A percentile compares a stretch with the other conserved stretches of the same genome.
Evolutionary conservation across 1,284 basidiomycete species (phyloP).

Genomic region (Ganoderma resinaceum): DNA sequence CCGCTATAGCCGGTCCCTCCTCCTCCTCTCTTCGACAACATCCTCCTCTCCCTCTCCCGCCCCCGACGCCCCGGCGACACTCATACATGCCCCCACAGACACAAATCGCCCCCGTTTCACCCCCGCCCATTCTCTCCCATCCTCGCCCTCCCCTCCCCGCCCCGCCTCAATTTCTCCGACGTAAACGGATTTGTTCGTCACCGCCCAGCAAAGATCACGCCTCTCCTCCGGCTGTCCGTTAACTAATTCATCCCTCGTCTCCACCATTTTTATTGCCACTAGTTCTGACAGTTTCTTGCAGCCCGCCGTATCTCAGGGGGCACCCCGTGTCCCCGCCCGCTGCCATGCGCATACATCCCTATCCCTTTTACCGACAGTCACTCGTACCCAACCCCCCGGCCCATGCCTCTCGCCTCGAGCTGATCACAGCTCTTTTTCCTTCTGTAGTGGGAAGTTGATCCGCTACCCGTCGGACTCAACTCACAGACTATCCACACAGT

Average conservation of each 20-base stretch:
- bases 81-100: not conserved
- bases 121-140: not conserved
- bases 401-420: slow-evolving; percentile 9
- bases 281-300: slow-evolving; percentile 17
- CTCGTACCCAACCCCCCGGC: not conserved
- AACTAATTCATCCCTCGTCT: slow-evolving; percentile 11
- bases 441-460: slow-evolving; percentile 23
- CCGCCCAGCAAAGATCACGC: slow-evolving; percentile 26
- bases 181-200: slow-evolving; percentile 28
- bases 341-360: not conserved
- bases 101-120: not conserved
- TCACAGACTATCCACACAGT: slow-evolving; percentile 16
- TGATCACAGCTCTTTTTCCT: slow-evolving; percentile 11
- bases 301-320: slow-evolving; percentile 8
- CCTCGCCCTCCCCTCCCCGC: not conserved
- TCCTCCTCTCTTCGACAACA: slow-evolving; percentile 3
- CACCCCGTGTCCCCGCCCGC: not conserved
- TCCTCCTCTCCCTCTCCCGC: not conserved
- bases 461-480: slow-evolving; percentile 24
- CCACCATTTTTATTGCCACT: slow-evolving; percentile 16
- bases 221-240: slow-evolving; percentile 22
- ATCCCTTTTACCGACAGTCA: not conserved
- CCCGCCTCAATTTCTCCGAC: slow-evolving; percentile 23
- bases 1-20: slow-evolving; percentile 24
- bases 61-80: not conserved